Evolutionary conservation across 2,329 filamentous ascomycete genomes (phyloP).

Genomic region (Botrytis deweyae): DNA sequence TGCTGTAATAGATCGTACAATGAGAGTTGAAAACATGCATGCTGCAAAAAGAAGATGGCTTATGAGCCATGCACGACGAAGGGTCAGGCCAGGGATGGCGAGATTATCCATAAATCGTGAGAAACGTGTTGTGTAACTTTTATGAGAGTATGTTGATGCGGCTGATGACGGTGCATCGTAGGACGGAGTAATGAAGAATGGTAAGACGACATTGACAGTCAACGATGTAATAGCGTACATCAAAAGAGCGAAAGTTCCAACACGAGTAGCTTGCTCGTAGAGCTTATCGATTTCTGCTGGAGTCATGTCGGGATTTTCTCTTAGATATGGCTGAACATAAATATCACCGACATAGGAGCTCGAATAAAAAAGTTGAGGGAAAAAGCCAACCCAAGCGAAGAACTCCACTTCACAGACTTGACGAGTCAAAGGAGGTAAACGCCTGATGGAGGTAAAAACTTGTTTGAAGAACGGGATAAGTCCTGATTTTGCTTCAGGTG

Average conservation of each 20-base stretch:
- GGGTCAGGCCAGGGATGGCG: slow-evolving; percentile 78
- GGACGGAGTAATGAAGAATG: slow-evolving; percentile 80
- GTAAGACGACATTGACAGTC: slow-evolving; percentile 75
- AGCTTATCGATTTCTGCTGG: slow-evolving; percentile 72
- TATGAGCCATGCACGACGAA: slow-evolving; percentile 83
- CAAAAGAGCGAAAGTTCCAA: slow-evolving; percentile 86
- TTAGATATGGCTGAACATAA: slow-evolving; percentile 80
- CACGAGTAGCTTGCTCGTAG: slow-evolving; percentile 81
- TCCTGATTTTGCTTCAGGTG: slow-evolving; percentile 59
- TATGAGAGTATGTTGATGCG: slow-evolving; percentile 28
- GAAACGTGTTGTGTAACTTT: slow-evolving; percentile 35
- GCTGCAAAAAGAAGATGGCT: slow-evolving; percentile 80
- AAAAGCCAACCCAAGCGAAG: slow-evolving; percentile 93
- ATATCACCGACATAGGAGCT: slow-evolving; percentile 93
- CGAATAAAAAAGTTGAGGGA: slow-evolving; percentile 92
- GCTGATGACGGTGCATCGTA: slow-evolving; percentile 53
- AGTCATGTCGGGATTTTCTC: slow-evolving; percentile 74
- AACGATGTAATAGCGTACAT: slow-evolving; percentile 87
- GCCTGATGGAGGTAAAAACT: slow-evolving; percentile 72
- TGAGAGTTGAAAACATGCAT: slow-evolving; percentile 80
- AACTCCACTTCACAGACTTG: slow-evolving; percentile 81
- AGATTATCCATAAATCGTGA: slow-evolving; percentile 55
- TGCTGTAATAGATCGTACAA: slow-evolving; percentile 67
- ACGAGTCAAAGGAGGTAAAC: slow-evolving; percentile 77
- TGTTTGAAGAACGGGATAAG: slow-evolving; percentile 76